Evolutionary conservation across 345 rosid species (phyloP).

Genomic region (Corchorus olitorius): DNA sequence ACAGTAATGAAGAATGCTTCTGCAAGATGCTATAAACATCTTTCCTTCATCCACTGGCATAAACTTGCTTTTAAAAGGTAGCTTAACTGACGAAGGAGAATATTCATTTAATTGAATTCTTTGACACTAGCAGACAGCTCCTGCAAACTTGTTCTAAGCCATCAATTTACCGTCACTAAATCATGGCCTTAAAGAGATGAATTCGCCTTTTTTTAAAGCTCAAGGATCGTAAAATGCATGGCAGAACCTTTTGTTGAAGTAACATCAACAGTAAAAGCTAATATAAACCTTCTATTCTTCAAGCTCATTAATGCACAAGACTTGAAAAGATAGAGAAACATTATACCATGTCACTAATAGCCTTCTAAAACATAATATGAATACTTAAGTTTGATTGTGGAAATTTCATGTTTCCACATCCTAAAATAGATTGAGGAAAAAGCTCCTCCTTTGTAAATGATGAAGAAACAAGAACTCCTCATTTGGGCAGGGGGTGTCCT

Average conservation of each 20-base stretch:
- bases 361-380: neutral
- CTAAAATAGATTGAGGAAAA: constrained; percentile 1
- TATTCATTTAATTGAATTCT: neutral
- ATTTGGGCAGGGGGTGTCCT: neutral
- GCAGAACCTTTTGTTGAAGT: neutral
- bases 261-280: neutral
- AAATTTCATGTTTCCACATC: too few species aligned
- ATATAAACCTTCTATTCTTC: neutral
- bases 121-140: neutral
- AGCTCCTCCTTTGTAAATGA: neutral
- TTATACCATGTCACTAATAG: neutral
- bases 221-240: neutral
- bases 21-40: neutral
- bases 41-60: neutral
- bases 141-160: neutral
- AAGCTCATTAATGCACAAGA: neutral
- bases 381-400: neutral
- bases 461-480: neutral
- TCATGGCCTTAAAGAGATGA: neutral
- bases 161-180: neutral
- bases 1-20: neutral
- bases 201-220: neutral
- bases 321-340: neutral
- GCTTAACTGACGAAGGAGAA: neutral
- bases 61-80: neutral